Evolutionary conservation across 495 filamentous ascomycete species (phyloP), one percentile per base, ranked within the genome.

Genomic region (Xylaria cubensis): DNA sequence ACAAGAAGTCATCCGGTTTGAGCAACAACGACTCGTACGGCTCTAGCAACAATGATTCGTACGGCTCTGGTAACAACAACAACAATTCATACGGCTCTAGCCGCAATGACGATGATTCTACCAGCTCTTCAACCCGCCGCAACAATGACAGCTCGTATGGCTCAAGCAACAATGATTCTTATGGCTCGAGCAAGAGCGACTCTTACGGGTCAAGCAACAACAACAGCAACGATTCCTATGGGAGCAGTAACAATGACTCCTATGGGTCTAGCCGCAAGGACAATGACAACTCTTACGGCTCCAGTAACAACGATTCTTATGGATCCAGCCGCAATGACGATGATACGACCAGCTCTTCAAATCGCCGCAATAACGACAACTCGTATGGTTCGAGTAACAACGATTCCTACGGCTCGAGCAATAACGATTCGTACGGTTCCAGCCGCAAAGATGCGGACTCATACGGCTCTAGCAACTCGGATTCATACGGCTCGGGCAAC

Each of bases 11-110:
- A 19, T 75, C 71, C 26, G 74, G 72, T 15, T 73, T 71, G 1
- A 67, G 29, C 32, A 69, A 75, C 51, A 70, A 48, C 53, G 73
- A 73, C 34, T 70, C 65, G 0, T 67, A 68, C 32, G 62, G 74
- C 17, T 75, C 70, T 1, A 50, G 62, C 29, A 72, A 51, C 62
- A 67, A 74, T 15, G 69, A 77, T 63, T 67, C 62, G 41, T 80
- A 75, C 48, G 73, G 77, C 19, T 79, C 75, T 24, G 26, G 69
- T 13, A n/a, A n/a, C n/a, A n/a, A 29, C 26, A 79, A 81, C 56
- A 82, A 64, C n/a, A 55, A 73, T 66, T 62, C 64, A 0, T 64
- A 70, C 34, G 67, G 72, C 7, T 72, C 51, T 13, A 67, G 56
- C 56, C 26, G 41, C 19, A 61, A 48, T 7, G 58, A 72, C 50